Evolutionary conservation across 2,329 filamentous ascomycete genomes (phyloP).

Genomic region (Coniosporium tulheliwenetii): DNA sequence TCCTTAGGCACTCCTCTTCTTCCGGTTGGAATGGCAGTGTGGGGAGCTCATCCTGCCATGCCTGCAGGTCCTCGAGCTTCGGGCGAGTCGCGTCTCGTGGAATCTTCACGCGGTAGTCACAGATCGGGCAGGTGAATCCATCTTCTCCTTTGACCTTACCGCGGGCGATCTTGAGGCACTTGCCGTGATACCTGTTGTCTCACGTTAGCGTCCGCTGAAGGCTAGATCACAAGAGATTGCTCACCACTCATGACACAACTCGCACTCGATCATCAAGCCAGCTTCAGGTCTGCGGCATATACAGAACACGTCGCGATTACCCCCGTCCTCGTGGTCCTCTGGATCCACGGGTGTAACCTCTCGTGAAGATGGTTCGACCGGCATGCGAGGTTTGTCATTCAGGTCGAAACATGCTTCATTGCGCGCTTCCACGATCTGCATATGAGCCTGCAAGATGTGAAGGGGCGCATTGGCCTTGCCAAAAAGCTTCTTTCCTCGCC

Average conservation of each 20-base stretch:
- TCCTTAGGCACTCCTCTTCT: conserved; percentile 73
- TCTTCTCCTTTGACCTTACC: conserved; percentile 98
- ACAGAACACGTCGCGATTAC: conserved; percentile 74
- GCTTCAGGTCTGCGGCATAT: conserved; percentile 88
- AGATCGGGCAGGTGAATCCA: conserved; percentile 96
- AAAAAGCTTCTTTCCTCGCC: conserved; percentile 91
- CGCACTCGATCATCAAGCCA: conserved; percentile 99
- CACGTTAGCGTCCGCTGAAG: conserved; percentile 11
- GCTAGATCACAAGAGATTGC: conserved; percentile 14
- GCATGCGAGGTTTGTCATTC: conserved; percentile 71
- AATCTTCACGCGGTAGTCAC: conserved; percentile 93
- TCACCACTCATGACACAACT: conserved; percentile 93
- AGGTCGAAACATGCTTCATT: conserved; percentile 89
- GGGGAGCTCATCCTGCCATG: conserved; percentile 71
- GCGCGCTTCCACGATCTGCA: conserved; percentile 81
- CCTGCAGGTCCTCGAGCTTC: conserved; percentile 76
- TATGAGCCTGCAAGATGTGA: conserved; percentile 87
- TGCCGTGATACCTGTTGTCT: conserved; percentile 71
- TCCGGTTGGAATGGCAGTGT: conserved; percentile 85
- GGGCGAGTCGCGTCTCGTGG: conserved; percentile 90
- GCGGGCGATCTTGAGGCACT: conserved; percentile 91
- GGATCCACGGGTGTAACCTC: conserved; percentile 51
- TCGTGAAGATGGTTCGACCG: conserved; percentile 81
- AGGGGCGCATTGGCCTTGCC: conserved; percentile 95
- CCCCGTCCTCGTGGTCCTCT: conserved; percentile 26